Percentiles rank a stretch among this genome's conserved stretches.
Evolutionary conservation across 441 rosid species (phyloP).

Genomic region (Croton setiger): DNA sequence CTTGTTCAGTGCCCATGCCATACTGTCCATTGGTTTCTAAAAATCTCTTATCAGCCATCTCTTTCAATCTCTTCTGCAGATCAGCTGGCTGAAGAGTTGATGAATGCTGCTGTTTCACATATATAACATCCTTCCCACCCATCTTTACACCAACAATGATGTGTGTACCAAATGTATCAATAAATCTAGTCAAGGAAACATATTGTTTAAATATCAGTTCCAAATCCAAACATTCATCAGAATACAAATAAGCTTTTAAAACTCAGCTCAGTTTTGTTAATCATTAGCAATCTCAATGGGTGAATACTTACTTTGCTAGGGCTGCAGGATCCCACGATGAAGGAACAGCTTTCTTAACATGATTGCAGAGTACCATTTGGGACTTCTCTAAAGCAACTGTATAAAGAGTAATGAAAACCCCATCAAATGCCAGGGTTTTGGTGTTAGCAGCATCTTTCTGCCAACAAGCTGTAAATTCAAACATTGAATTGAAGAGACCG

Average conservation of each 20-base stretch:
- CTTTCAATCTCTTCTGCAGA: constrained; percentile 71
- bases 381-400: constrained; percentile 86
- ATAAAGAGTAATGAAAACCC: constrained; percentile 81
- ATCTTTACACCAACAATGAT: constrained; percentile 84
- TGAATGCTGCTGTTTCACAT: constrained; percentile 78
- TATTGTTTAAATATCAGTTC: constrained; percentile 9
- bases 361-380: constrained; percentile 65
- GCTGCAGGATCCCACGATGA: constrained; percentile 95
- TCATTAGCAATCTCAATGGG: not conserved
- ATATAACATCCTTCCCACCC: constrained; percentile 98
- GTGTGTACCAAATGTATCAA: constrained; percentile 85
- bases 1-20: constrained; percentile 46
- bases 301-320: constrained; percentile 65
- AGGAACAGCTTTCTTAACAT: constrained; percentile 85
- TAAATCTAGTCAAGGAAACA: constrained; percentile 54
- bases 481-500: constrained; percentile 88
- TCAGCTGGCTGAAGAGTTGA: constrained; percentile 77
- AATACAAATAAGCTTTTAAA: not conserved
- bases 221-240: not conserved
- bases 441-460: constrained; percentile 90
- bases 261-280: constrained; percentile 3
- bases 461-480: constrained; percentile 85
- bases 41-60: constrained; percentile 92
- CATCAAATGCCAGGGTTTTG: constrained; percentile 92
- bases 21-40: constrained; percentile 45